Evolutionary conservation across 75 land plant genomes (phyloP).

Genomic region (Pinus taeda): DNA sequence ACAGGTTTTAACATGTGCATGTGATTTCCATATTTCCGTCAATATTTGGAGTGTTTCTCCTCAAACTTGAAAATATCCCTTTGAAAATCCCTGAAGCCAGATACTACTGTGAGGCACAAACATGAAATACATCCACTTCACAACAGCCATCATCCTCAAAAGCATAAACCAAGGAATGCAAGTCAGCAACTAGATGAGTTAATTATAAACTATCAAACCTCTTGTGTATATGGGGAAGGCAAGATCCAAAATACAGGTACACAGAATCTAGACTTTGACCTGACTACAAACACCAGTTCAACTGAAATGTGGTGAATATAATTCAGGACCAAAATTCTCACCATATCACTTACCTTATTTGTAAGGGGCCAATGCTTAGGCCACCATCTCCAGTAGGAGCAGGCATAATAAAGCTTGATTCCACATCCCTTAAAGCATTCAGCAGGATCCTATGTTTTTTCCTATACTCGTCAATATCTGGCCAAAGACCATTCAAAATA

Average conservation of each 20-base stretch:
- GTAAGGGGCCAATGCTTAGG: slow-evolving; percentile 33
- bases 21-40: background rate
- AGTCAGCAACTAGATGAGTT: too few relatives aligned
- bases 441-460: slow-evolving; percentile 25
- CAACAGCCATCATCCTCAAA: background rate
- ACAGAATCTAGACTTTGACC: background rate
- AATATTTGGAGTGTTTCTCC: background rate
- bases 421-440: slow-evolving; percentile 30
- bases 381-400: slow-evolving; percentile 36
- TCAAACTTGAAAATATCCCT: background rate
- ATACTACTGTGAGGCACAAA: background rate
- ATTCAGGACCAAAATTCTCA: background rate
- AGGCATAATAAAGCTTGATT: slow-evolving; percentile 34
- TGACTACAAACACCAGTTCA: background rate
- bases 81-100: too few relatives aligned
- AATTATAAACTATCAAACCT: too few relatives aligned
- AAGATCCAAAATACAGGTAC: too few relatives aligned
- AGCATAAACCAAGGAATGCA: too few relatives aligned
- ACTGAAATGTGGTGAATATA: background rate
- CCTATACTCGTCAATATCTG: slow-evolving; percentile 29
- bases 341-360: slow-evolving; percentile 23
- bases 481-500: background rate
- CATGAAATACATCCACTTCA: background rate
- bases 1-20: background rate
- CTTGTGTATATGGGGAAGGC: too few relatives aligned